Evolutionary conservation across 352 stramenopile species (phyloP).

Genomic region (Chrysophaeum taylorii): DNA sequence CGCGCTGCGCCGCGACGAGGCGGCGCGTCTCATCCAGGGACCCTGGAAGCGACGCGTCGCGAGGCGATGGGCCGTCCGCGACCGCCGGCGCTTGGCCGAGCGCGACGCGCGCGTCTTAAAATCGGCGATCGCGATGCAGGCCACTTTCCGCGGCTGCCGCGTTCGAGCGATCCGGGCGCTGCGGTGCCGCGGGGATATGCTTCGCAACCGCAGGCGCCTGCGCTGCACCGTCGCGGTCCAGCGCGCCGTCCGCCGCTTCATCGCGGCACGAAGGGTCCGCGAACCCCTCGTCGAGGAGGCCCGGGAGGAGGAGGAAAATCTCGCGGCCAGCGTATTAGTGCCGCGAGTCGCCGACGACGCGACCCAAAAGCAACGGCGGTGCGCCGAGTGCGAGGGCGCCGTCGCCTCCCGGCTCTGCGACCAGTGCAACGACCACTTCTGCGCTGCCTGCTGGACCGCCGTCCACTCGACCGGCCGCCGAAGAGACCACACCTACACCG

Average conservation of each 20-base stretch:
- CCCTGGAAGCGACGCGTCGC: too few species aligned
- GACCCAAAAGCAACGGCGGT: conserved; percentile 1
- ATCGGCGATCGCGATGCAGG: background rate
- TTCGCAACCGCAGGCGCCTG: background rate
- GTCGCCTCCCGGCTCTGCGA: conserved; percentile 17
- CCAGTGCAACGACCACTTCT: conserved; percentile 22
- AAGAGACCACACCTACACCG: conserved; percentile 16
- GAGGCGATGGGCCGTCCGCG: too few species aligned
- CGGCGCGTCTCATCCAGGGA: background rate
- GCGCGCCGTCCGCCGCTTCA: background rate
- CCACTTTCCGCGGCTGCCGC: background rate
- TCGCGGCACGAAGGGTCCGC: background rate
- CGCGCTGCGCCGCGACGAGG: background rate
- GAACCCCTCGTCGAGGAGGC: background rate
- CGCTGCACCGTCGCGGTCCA: background rate
- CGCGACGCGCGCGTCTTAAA: background rate
- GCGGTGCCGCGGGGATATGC: too few species aligned
- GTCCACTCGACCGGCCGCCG: conserved; percentile 14
- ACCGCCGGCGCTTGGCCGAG: too few species aligned
- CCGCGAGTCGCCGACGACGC: conserved; percentile 7
- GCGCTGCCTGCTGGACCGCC: conserved; percentile 4
- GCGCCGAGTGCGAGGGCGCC: conserved; percentile 14
- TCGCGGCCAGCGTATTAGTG: background rate
- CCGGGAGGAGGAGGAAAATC: background rate
- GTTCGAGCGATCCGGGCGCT: too few species aligned